A percentile compares a stretch with the other conserved stretches of the same genome.
Evolutionary conservation across 176 grass and related monocot genomes (phyloP).

Genomic region (Phoenix dactylifera): DNA sequence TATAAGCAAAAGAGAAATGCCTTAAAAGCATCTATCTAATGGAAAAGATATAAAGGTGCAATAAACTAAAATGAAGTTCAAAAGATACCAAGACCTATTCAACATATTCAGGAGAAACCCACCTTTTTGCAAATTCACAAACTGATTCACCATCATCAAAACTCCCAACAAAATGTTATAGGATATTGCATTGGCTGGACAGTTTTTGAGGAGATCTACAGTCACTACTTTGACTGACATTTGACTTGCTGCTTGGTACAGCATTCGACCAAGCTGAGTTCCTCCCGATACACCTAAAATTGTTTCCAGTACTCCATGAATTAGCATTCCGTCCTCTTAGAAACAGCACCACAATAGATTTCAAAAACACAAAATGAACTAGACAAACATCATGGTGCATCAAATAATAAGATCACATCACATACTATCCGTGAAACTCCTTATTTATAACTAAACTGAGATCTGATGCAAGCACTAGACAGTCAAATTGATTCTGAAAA

Average conservation of each 20-base stretch:
- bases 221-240: slow-evolving; percentile 53
- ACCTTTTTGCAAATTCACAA: slow-evolving; percentile 66
- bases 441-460: too few species aligned
- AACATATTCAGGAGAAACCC: too few species aligned
- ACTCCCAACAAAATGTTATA: slow-evolving; percentile 62
- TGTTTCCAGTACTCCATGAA: slow-evolving; percentile 46
- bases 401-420: too few species aligned
- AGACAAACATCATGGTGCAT: too few species aligned
- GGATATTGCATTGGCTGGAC: slow-evolving; percentile 55
- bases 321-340: slow-evolving; percentile 15
- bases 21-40: too few species aligned
- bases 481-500: too few species aligned
- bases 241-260: slow-evolving; percentile 68
- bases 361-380: too few species aligned
- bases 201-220: slow-evolving; percentile 49
- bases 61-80: too few species aligned
- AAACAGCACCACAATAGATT: slow-evolving; percentile 4
- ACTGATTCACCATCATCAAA: slow-evolving; percentile 51
- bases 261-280: slow-evolving; percentile 70
- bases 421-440: too few species aligned
- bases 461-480: too few species aligned
- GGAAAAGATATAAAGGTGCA: too few species aligned
- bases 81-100: too few species aligned
- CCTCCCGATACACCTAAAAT: slow-evolving; percentile 68
- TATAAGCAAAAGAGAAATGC: background rate